These are phyloP conservation scores for Phlebopus sp. DNA, from an alignment of 1,284 basidiomycete genomes.

Conservation along the genomic window DNA sequence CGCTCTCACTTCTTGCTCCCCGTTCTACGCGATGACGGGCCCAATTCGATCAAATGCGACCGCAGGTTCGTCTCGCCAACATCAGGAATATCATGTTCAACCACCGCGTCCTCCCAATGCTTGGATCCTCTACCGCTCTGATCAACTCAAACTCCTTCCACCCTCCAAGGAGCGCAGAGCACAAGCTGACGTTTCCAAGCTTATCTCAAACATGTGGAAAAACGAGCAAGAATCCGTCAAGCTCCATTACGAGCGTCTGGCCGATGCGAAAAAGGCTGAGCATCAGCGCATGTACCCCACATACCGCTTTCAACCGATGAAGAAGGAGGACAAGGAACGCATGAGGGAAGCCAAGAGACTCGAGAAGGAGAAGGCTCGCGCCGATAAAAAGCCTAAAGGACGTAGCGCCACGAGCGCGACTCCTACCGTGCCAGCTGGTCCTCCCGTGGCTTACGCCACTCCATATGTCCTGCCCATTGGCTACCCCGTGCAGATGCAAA, in stretches of 20 bases:
- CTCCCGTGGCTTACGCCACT: slow-evolving; percentile 6
- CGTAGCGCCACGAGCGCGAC: slow-evolving; percentile 8
- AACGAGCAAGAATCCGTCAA: slow-evolving; percentile 51
- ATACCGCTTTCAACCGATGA: slow-evolving; percentile 73
- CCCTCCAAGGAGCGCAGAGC: slow-evolving; percentile 40
- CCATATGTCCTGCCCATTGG: slow-evolving; percentile 3
- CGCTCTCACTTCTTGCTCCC: slow-evolving; percentile 2
- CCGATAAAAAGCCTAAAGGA: slow-evolving; percentile 28
- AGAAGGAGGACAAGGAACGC: slow-evolving; percentile 60
- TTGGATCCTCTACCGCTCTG: slow-evolving; percentile 89
- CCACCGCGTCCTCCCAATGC: slow-evolving; percentile 82
- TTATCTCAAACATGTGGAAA: slow-evolving; percentile 72
- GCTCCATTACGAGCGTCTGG: slow-evolving; percentile 65
- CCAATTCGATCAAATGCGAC: slow-evolving; percentile 8
- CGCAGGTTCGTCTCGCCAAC: slow-evolving; percentile 12
- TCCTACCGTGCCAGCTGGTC: neutral
- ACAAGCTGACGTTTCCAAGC: slow-evolving; percentile 71
- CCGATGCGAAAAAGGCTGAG: slow-evolving; percentile 65
- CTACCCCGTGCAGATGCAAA: slow-evolving; percentile 1
- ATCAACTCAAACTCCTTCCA: slow-evolving; percentile 49
- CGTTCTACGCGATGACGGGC: slow-evolving; percentile 19
- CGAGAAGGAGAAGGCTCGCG: slow-evolving; percentile 37
- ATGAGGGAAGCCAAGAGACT: slow-evolving; percentile 44
- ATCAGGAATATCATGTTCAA: slow-evolving; percentile 24
- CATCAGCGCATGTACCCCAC: slow-evolving; percentile 64